A percentile compares a stretch with the other conserved stretches of the same genome.
These are phyloP conservation scores for Ligustrum vulgare DNA, from an alignment of 257 asterid species.

Conservation along the genomic window DNA sequence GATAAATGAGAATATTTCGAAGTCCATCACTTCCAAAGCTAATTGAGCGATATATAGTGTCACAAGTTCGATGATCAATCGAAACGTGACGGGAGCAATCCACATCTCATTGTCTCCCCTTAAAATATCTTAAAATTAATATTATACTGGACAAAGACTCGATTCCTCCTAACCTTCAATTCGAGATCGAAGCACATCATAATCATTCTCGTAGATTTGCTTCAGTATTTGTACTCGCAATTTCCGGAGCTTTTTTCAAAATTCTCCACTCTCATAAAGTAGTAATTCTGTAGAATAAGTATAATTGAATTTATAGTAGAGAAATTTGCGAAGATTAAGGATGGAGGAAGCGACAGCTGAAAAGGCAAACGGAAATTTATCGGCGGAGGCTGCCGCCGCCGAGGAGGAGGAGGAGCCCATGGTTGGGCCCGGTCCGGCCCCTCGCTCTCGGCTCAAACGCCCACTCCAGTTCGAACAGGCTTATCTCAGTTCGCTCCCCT, in stretches of 20 bases:
- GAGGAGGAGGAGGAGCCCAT: conserved; percentile 36
- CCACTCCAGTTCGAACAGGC: conserved; percentile 94
- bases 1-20: too few species aligned
- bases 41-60: too few species aligned
- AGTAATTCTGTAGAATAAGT: too few species aligned
- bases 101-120: too few species aligned
- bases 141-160: background rate
- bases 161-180: background rate
- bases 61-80: too few species aligned
- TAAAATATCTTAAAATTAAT: too few species aligned
- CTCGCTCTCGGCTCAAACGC: conserved; percentile 61
- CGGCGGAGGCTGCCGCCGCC: conserved; percentile 12
- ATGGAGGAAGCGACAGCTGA: conserved; percentile 46
- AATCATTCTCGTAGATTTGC: background rate
- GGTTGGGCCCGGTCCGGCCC: conserved; percentile 87
- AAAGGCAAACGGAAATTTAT: conserved; percentile 34
- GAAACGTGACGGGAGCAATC: too few species aligned
- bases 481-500: conserved; percentile 86
- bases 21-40: too few species aligned
- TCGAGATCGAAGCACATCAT: background rate
- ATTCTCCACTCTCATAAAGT: background rate
- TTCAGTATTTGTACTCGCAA: background rate
- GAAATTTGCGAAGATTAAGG: background rate
- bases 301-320: background rate
- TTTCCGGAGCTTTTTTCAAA: background rate